phyloP scores from a whole-genome alignment of 192 early-diverging fungal species.

The Linnemannia zychae region DNA sequence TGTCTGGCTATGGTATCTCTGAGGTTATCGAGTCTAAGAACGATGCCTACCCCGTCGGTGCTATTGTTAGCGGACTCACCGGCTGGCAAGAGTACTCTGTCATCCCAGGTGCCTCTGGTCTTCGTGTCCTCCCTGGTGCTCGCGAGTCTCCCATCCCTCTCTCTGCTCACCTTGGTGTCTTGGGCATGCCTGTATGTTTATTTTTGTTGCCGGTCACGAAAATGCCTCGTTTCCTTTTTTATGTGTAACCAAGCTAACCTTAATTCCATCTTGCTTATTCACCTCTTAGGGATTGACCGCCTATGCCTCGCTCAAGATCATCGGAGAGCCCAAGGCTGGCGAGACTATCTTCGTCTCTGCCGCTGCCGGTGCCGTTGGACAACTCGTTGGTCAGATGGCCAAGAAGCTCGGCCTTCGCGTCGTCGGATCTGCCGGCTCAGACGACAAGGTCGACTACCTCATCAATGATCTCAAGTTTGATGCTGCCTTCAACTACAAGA shows the following conservation, averaged over 20 bases:
- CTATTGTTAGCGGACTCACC: conserved; percentile 69
- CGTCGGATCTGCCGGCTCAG: conserved; percentile 80
- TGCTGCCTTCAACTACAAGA: conserved; percentile 91
- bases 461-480: conserved; percentile 76
- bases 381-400: conserved; percentile 81
- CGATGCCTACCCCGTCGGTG: conserved; percentile 70
- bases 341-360: conserved; percentile 86
- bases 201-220: background rate
- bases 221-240: background rate
- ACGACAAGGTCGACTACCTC: conserved; percentile 79
- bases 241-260: background rate
- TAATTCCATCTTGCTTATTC: background rate
- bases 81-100: conserved; percentile 61
- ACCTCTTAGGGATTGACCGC: conserved; percentile 57
- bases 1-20: conserved; percentile 72
- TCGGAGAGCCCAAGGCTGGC: conserved; percentile 83
- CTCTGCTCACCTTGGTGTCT: conserved; percentile 38
- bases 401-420: conserved; percentile 80
- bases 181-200: conserved; percentile 57
- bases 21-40: conserved; percentile 79
- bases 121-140: conserved; percentile 30
- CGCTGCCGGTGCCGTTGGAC: conserved; percentile 86
- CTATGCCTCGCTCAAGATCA: conserved; percentile 48
- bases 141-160: conserved; percentile 47
- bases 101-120: conserved; percentile 25